phyloP scores from a whole-genome alignment of 75 land plant species.

The Cupressus sempervirens region DNA sequence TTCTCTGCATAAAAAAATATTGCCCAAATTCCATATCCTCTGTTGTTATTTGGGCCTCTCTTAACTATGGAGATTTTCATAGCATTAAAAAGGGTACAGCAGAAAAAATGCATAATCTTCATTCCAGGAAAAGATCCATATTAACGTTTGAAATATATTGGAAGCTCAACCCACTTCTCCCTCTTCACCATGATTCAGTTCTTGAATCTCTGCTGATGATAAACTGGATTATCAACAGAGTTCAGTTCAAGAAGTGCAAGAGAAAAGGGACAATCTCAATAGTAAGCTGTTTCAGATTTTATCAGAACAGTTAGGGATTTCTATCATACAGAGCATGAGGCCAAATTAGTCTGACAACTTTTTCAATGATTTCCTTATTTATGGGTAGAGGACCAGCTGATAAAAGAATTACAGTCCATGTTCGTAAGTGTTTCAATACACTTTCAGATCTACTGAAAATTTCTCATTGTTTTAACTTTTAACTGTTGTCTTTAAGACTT shows the following conservation, averaged over 20 bases:
- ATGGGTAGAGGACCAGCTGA: too few relatives aligned
- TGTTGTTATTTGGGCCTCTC: too few relatives aligned
- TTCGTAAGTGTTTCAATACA: background rate
- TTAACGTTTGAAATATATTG: background rate
- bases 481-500: background rate
- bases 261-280: too few relatives aligned
- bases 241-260: background rate
- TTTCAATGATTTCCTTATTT: too few relatives aligned
- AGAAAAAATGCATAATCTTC: too few relatives aligned
- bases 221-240: background rate
- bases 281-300: too few relatives aligned
- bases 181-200: background rate
- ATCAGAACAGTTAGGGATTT: background rate
- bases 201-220: background rate
- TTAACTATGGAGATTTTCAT: too few relatives aligned
- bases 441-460: background rate
- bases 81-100: too few relatives aligned
- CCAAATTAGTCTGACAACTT: background rate
- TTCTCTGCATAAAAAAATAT: too few relatives aligned
- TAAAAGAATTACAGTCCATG: background rate
- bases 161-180: background rate
- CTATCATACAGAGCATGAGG: background rate
- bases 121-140: background rate
- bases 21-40: background rate
- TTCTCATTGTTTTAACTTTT: too few relatives aligned